phyloP scores from a whole-genome alignment of 805 yeast genomes.

The Metschnikowia kofuensis region DNA sequence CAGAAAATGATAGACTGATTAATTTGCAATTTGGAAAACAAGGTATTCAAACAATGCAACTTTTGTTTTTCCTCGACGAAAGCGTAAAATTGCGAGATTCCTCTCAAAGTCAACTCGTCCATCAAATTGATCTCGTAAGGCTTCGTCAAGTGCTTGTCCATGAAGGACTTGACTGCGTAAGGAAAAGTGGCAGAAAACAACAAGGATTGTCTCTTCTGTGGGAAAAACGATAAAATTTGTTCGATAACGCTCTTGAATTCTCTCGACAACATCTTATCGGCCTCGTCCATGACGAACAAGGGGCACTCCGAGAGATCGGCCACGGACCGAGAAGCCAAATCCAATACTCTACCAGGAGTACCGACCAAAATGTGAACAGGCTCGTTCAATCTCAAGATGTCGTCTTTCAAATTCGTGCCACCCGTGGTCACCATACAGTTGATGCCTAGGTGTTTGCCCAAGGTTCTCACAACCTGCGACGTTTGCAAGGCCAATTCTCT shows the following conservation, averaged over 20 bases:
- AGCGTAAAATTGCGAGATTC: conserved; percentile 97
- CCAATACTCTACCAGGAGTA: conserved; percentile 96
- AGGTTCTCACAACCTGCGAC: conserved; percentile 92
- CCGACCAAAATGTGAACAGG: conserved; percentile 94
- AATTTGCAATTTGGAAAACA: conserved; percentile 90
- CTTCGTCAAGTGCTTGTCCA: conserved; percentile 83
- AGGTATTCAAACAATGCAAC: conserved; percentile 90
- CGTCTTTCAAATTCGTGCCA: conserved; percentile 92
- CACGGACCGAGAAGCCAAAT: conserved; percentile 81
- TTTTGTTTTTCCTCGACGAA: conserved; percentile 96
- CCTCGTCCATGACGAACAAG: conserved; percentile 96
- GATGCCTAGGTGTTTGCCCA: conserved; percentile 89
- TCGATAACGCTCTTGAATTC: conserved; percentile 87
- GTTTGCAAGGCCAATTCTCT: conserved; percentile 98
- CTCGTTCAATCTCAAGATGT: conserved; percentile 86
- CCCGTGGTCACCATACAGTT: conserved; percentile 98
- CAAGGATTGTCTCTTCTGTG: conserved; percentile 66
- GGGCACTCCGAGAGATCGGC: conserved; percentile 87
- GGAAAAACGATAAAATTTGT: conserved; percentile 80
- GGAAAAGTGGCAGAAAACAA: conserved; percentile 97
- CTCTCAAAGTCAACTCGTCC: conserved; percentile 95
- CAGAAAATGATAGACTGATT: conserved; percentile 97
- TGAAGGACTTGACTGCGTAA: conserved; percentile 83
- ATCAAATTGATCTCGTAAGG: conserved; percentile 95
- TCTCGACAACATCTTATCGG: conserved; percentile 91